Percentiles rank a stretch among this genome's conserved stretches.
phyloP scores from a whole-genome alignment of 2,329 filamentous ascomycete genomes.

The Corinectria fuckeliana region DNA sequence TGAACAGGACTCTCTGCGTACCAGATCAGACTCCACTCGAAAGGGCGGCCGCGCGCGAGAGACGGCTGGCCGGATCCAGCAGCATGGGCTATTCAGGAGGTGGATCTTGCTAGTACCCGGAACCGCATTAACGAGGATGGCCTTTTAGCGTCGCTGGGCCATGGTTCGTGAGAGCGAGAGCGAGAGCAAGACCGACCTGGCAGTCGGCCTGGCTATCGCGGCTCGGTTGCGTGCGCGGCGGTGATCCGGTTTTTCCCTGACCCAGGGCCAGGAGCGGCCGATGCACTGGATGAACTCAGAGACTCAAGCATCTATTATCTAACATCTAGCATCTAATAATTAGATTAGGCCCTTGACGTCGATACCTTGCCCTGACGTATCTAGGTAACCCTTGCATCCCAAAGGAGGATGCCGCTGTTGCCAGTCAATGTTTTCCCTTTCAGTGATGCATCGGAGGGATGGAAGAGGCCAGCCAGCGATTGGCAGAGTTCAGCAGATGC shows the following conservation, averaged over 20 bases:
- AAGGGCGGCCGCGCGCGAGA: constrained; percentile 11
- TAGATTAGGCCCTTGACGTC: neutral
- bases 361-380: constrained; percentile 10
- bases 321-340: no score
- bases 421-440: constrained; percentile 30
- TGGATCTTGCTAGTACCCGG: constrained; percentile 29
- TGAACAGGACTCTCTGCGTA: constrained; percentile 14
- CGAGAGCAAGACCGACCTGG: constrained; percentile 16
- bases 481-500: constrained; percentile 31
- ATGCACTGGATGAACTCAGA: constrained; percentile 4
- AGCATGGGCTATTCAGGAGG: constrained; percentile 34
- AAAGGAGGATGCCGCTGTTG: constrained; percentile 12
- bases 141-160: constrained; percentile 28
- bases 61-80: constrained; percentile 29
- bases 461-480: constrained; percentile 18
- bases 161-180: constrained; percentile 32
- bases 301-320: constrained; percentile 21
- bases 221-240: constrained; percentile 33
- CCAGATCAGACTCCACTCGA: constrained; percentile 17
- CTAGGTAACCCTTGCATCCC: constrained; percentile 17
- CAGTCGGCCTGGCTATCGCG: constrained; percentile 35
- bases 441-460: constrained; percentile 25
- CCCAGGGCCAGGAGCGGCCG: constrained; percentile 22
- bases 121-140: constrained; percentile 25
- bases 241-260: constrained; percentile 24